A percentile compares a stretch with the other conserved stretches of the same genome.
phyloP scores from a whole-genome alignment of 768 basidiomycete species.

The Pleurotus tuoliensis region DNA sequence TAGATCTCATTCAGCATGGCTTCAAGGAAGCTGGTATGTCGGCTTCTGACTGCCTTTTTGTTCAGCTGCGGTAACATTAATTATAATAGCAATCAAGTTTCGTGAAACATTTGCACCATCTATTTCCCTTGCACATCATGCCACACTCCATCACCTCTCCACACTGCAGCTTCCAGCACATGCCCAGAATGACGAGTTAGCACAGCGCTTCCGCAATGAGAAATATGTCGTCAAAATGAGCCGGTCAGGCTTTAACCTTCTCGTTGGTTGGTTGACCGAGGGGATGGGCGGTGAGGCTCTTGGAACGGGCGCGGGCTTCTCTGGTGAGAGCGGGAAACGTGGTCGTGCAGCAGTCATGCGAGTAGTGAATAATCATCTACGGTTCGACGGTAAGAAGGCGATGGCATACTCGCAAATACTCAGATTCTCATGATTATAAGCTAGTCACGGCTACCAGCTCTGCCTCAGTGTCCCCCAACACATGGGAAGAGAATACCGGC shows the following conservation, averaged over 20 bases:
- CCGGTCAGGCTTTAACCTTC: constrained; percentile 84
- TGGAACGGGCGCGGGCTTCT: constrained; percentile 75
- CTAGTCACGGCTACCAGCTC: constrained; percentile 71
- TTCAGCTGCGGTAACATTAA: constrained; percentile 10
- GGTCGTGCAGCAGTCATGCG: constrained; percentile 89
- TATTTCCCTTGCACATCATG: constrained; percentile 60
- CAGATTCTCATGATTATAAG: constrained; percentile 16
- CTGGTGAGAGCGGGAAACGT: constrained; percentile 77
- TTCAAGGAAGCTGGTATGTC: constrained; percentile 84
- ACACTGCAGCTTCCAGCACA: constrained; percentile 80
- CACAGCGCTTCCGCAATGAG: constrained; percentile 82
- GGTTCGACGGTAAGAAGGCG: constrained; percentile 70
- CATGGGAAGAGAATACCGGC: constrained; percentile 87
- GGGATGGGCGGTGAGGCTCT: constrained; percentile 83
- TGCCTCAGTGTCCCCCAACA: constrained; percentile 53
- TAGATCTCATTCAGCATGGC: constrained; percentile 88
- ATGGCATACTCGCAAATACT: constrained; percentile 1
- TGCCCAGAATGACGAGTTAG: constrained; percentile 77
- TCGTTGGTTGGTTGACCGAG: constrained; percentile 96
- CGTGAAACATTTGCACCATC: constrained; percentile 66
- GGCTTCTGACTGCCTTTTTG: neutral
- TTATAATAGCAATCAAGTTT: constrained; percentile 64
- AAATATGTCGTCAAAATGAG: constrained; percentile 90
- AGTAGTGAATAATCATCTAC: constrained; percentile 90
- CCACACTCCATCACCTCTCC: constrained; percentile 72